Evolutionary conservation across 2,329 filamentous ascomycete species (phyloP), one percentile per base, ranked within the genome.

Genomic region (Nemania diffusa): DNA sequence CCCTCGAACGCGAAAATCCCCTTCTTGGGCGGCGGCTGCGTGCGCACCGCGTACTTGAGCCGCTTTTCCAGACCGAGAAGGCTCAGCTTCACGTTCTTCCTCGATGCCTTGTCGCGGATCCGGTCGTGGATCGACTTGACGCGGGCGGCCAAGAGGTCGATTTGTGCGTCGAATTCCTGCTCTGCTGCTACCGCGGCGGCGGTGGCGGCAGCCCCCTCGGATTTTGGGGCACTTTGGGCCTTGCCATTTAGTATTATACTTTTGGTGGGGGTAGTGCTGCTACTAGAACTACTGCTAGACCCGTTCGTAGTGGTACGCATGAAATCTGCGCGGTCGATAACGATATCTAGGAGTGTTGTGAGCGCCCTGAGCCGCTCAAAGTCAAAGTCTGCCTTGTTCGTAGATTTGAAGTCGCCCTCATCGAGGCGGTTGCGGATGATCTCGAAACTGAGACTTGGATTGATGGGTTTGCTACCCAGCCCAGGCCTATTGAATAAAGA

Each of bases 71-170:
- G 81, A 64, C 89, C 85, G 73, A 97, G 91, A 44, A 97, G 83
- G 11, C 86, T 84, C 61, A 89, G 89, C 79, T 97, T 97, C 13
- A 92, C 89, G 74, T 97, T 89, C 32, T 92, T 91, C 32, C 92
- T 87, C 17, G 96, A 83, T 51, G 92, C 91, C 46, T 92, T 92
- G 74, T 94, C 92, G 65, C 90, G 86, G 73, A 97, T 97, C 44
- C 85, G 85, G 64, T 83, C 81, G 78, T 84, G 84, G 34, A 89
- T 80, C 17, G 80, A 77, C 69, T 90, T 88, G 58, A 97, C 82
- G 37, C 82, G 83, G 20, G 80, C 79, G 1, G 88, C 84, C 4
- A 97, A 83, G 24, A 80, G 81, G 78, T 97, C 94, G 37, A 97
- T 83, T 11, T 89, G 83, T 5, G 81, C 78, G 75, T 97, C 92